phyloP scores from a whole-genome alignment of 2,329 filamentous ascomycete genomes.

The Alternaria brassicae region DNA sequence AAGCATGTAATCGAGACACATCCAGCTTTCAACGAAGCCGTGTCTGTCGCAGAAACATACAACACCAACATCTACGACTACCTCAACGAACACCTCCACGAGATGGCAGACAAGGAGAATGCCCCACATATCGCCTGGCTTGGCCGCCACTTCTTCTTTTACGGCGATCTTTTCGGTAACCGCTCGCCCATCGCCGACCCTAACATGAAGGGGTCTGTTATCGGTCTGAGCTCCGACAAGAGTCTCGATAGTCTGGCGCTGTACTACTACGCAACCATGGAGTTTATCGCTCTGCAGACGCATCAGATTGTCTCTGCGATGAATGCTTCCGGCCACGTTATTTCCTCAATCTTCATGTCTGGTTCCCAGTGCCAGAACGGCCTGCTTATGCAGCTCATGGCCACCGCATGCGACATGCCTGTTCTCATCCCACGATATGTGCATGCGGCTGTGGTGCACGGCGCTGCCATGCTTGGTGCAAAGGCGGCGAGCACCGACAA shows the following conservation, averaged over 20 bases:
- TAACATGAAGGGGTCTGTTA: slow-evolving; percentile 88
- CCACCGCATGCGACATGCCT: slow-evolving; percentile 88
- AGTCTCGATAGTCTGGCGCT: slow-evolving; percentile 85
- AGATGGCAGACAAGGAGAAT: slow-evolving; percentile 71
- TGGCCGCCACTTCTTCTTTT: slow-evolving; percentile 96
- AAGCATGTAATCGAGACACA: slow-evolving; percentile 96
- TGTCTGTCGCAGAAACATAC: slow-evolving; percentile 79
- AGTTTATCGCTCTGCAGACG: slow-evolving; percentile 97
- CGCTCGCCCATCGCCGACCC: slow-evolving; percentile 91
- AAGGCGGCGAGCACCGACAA: slow-evolving; percentile 89
- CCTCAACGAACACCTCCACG: slow-evolving; percentile 83
- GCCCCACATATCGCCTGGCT: slow-evolving; percentile 85
- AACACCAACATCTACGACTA: slow-evolving; percentile 94
- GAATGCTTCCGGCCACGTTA: slow-evolving; percentile 87
- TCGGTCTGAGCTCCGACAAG: slow-evolving; percentile 87
- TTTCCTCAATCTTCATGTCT: slow-evolving; percentile 97
- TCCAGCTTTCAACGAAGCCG: slow-evolving; percentile 82
- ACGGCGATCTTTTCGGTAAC: slow-evolving; percentile 97
- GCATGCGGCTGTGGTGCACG: slow-evolving; percentile 93
- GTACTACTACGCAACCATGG: slow-evolving; percentile 94
- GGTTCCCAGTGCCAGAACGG: slow-evolving; percentile 97
- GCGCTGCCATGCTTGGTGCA: slow-evolving; percentile 97
- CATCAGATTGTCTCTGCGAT: slow-evolving; percentile 93
- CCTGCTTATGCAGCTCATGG: slow-evolving; percentile 88
- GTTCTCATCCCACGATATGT: slow-evolving; percentile 94